phyloP scores from a whole-genome alignment of 345 rosid genomes.

The Viola odorata region DNA sequence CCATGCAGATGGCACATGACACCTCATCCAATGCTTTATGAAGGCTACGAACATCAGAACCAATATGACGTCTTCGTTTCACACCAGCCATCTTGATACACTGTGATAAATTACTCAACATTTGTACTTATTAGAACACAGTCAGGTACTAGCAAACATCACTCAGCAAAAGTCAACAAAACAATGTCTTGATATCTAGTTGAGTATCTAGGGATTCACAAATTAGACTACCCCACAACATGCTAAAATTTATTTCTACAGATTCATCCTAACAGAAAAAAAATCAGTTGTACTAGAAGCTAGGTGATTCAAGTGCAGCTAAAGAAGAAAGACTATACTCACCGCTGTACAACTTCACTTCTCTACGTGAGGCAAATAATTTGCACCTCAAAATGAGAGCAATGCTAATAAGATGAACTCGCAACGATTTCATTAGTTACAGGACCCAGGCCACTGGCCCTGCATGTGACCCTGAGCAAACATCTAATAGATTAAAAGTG shows the following conservation, averaged over 20 bases:
- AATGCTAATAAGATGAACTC: too few species aligned
- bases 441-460: too few species aligned
- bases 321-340: too few species aligned
- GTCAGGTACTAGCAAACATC: slow-evolving; percentile 8
- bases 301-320: background rate
- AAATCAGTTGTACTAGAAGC: background rate
- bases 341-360: too few species aligned
- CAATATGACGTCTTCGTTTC: slow-evolving; percentile 70
- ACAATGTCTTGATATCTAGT: background rate
- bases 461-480: too few species aligned
- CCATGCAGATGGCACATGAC: slow-evolving; percentile 69
- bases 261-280: background rate
- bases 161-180: slow-evolving; percentile 5
- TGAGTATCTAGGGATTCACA: background rate
- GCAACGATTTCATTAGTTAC: too few species aligned
- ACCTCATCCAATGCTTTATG: slow-evolving; percentile 65
- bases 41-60: slow-evolving; percentile 59
- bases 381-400: too few species aligned
- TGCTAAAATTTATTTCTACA: background rate
- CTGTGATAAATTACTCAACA: slow-evolving; percentile 75
- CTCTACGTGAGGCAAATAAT: too few species aligned
- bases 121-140: slow-evolving; percentile 46
- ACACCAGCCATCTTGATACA: slow-evolving; percentile 91
- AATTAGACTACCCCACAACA: background rate
- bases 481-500: too few species aligned